Conservation (phyloP, 164 flowering plant genomes). For the Taxillus chinensis region DNA sequence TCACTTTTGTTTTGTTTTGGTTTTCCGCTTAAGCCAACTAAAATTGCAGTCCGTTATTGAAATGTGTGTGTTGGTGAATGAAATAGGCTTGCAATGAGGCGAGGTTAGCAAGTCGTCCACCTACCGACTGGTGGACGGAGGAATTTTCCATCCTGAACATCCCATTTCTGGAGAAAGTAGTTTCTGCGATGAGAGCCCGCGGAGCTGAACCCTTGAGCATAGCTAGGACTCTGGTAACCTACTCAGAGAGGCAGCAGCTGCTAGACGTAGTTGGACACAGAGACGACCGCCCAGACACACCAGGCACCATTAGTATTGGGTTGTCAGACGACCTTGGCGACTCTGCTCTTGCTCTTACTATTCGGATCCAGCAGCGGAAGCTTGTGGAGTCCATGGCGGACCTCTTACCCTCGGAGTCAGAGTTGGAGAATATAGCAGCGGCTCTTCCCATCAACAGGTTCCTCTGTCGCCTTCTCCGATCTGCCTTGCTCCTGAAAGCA, state of each 20-base stretch:
- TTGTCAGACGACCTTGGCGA: neutral
- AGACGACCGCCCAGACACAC: conserved; percentile 22
- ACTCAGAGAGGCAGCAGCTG: conserved; percentile 48
- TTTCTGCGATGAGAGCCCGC: conserved; percentile 50
- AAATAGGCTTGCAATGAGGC: conserved; percentile 69
- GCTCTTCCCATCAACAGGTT: conserved; percentile 60
- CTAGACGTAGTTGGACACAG: conserved; percentile 59
- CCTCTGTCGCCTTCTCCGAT: conserved; percentile 73
- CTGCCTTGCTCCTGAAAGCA: conserved; percentile 54
- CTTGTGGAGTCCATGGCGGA: conserved; percentile 51
- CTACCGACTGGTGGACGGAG: conserved; percentile 89
- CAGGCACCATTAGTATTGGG: conserved; percentile 4
- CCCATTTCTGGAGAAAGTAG: conserved; percentile 33
- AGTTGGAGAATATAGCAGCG: conserved; percentile 1
- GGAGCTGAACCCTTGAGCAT: conserved; percentile 54
- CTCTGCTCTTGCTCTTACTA: conserved; percentile 12
- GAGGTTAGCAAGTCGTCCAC: conserved; percentile 67
- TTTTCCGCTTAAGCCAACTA: too few species aligned
- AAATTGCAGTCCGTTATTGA: too few species aligned
- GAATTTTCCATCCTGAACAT: conserved; percentile 58
- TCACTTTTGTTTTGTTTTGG: too few species aligned
- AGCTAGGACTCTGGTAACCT: conserved; percentile 56
- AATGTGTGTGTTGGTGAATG: too few species aligned
- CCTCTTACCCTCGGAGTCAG: conserved; percentile 53
- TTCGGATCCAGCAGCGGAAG: conserved; percentile 31